Percentiles rank a stretch among this genome's conserved stretches.
phyloP scores from a whole-genome alignment of 345 rosid genomes.

The Rubroshorea leprosula region DNA sequence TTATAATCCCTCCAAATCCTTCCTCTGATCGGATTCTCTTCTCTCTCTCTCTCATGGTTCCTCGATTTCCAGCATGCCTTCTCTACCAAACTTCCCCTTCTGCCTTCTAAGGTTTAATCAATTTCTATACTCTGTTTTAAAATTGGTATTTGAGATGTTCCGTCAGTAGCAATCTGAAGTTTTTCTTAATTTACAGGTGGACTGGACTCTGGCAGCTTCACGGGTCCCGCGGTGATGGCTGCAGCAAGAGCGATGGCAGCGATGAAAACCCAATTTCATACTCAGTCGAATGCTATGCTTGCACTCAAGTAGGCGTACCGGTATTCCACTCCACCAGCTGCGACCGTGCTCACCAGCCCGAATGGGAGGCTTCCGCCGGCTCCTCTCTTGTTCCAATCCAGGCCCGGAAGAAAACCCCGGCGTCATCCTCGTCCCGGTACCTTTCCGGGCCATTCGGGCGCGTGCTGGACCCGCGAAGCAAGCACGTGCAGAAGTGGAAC shows the following conservation, averaged over 20 bases:
- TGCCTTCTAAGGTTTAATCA: neutral
- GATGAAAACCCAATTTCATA: conserved; percentile 31
- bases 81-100: conserved; percentile 33
- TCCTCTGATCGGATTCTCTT: neutral
- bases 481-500: conserved; percentile 44
- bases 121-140: no score
- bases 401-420: conserved; percentile 19
- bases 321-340: conserved; percentile 93
- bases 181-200: conserved; percentile 29
- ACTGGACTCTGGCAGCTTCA: conserved; percentile 28
- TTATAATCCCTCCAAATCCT: conserved; percentile 27
- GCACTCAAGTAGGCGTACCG: conserved; percentile 91
- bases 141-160: no score
- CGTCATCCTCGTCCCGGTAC: conserved; percentile 5
- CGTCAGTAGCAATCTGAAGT: neutral
- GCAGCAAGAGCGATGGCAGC: conserved; percentile 4
- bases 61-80: conserved; percentile 36
- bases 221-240: conserved; percentile 4
- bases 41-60: conserved; percentile 38
- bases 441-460: conserved; percentile 36
- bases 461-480: conserved; percentile 54
- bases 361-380: conserved; percentile 95
- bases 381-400: conserved; percentile 88
- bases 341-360: conserved; percentile 72
- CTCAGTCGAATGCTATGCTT: conserved; percentile 80